Evolutionary conservation across 1,284 basidiomycete genomes (phyloP), one percentile per base, ranked within the genome.

Genomic region (Polyporus tsugae): DNA sequence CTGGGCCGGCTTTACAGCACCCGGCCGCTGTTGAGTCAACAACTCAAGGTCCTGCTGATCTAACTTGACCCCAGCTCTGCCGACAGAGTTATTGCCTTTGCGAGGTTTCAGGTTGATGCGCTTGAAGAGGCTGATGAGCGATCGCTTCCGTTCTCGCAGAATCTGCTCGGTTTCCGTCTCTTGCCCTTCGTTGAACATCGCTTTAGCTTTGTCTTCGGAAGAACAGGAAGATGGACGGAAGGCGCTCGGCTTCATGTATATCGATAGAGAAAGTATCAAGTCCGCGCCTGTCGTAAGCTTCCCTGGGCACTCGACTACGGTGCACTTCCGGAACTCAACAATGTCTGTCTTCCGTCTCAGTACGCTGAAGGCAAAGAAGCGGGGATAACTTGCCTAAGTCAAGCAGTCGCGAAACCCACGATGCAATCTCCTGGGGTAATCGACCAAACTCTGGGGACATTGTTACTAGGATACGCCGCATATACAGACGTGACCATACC

Each of bases 121-220:
- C n/a, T 91, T 84, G 73, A 94, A 93, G 44, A 95, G 78, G 63
- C 84, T 82, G 3, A 90, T 75, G 44, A 93, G 80, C 0, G 91
- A 86, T n/a, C 82, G 80, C 76, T 96, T 96, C 42, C 95, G 85
- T 76, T 92, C 90, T 42, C 94, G 86, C n/a, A 97, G 82, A 19
- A 79, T 80, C 71, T 90, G 88, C 80, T 97, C 95, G 65, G 89
- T 86, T 2, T 84, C 81, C 0, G 92, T 95, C 76, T 96, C 95
- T 60, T 88, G 82, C 0, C 91, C 91, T 78, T 94, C 92, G 67
- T 87, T 86, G 73, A 92, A 89, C 76, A 89, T 84, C 15, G 65
- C 59, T 77, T 73, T 82, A 2, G 76, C 70, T 29, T 76, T 73
- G 42, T 84, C 82, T 6, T 80, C 73, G 4, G 78, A 64, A 22